Conservation (phyloP, 805 yeast genomes). For the Hagleromyces aurorensis region DNA sequence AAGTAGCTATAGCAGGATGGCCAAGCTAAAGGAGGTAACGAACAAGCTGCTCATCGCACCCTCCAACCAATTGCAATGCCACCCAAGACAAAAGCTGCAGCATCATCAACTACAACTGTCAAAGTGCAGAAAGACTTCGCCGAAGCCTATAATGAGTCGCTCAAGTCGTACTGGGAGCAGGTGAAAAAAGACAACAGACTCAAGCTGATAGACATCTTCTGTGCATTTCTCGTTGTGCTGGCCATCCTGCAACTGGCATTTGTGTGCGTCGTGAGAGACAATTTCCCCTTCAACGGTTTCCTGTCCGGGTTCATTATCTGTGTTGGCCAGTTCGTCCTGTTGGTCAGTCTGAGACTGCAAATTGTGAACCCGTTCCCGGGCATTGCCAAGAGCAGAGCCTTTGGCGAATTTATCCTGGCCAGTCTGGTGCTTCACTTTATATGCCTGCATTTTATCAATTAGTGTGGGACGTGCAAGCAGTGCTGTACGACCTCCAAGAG, state of each 20-base stretch:
- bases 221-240: conserved; percentile 61
- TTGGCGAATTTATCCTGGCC: conserved; percentile 85
- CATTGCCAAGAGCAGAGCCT: conserved; percentile 52
- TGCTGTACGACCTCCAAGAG: no score
- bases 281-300: conserved; percentile 95
- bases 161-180: conserved; percentile 19
- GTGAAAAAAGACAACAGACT: conserved; percentile 37
- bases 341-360: conserved; percentile 77
- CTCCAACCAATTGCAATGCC: conserved; percentile 2
- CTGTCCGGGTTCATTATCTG: conserved; percentile 86
- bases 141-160: conserved; percentile 22
- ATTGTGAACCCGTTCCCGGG: conserved; percentile 38
- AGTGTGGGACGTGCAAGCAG: conserved; percentile 12
- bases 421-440: conserved; percentile 84
- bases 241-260: conserved; percentile 77
- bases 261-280: conserved; percentile 63
- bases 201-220: conserved; percentile 68
- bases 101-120: conserved; percentile 6
- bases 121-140: conserved; percentile 19
- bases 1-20: no score
- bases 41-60: not conserved
- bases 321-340: conserved; percentile 91
- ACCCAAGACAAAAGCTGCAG: conserved; percentile 2
- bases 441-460: conserved; percentile 85
- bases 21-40: not conserved